Percentiles rank a stretch among this genome's conserved stretches.
phyloP scores from a whole-genome alignment of 1,284 basidiomycete species.

The Ceratobasidium sp. region DNA sequence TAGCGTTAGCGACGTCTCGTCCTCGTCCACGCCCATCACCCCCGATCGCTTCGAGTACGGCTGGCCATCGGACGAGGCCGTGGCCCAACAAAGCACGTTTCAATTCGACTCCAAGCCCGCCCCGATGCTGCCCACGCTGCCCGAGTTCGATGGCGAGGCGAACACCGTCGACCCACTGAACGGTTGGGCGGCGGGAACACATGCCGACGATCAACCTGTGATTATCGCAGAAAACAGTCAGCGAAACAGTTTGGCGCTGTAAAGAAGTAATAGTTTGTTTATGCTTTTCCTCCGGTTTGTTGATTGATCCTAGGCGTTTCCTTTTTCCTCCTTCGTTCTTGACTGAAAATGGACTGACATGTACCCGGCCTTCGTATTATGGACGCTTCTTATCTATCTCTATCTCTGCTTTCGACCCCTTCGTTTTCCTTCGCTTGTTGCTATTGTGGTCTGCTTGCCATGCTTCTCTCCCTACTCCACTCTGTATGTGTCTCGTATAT shows the following conservation, averaged over 20 bases:
- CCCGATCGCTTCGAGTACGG: constrained; percentile 31
- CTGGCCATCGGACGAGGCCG: constrained; percentile 8
- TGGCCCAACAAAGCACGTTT: constrained; percentile 32
- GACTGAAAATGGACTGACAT: constrained; percentile 18
- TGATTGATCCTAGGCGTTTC: background rate
- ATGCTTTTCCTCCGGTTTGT: constrained; percentile 13
- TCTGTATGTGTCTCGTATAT: constrained; percentile 16
- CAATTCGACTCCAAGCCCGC: constrained; percentile 3
- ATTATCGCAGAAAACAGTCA: constrained; percentile 5
- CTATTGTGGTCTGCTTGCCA: background rate
- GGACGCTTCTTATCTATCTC: constrained; percentile 18
- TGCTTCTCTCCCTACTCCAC: background rate
- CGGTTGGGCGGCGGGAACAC: constrained; percentile 7
- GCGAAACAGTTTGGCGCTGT: constrained; percentile 23
- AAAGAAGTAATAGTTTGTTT: background rate
- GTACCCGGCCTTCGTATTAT: constrained; percentile 2
- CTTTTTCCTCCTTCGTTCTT: background rate
- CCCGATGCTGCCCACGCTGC: constrained; percentile 17
- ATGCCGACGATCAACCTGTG: constrained; percentile 18
- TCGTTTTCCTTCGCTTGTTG: constrained; percentile 1
- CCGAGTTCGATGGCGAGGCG: constrained; percentile 29
- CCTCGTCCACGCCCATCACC: constrained; percentile 35
- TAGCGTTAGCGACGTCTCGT: constrained; percentile 24
- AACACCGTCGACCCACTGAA: background rate
- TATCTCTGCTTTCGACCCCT: constrained; percentile 10